Evolutionary conservation across 2,329 filamentous ascomycete genomes (phyloP), one percentile per base, ranked within the genome.

Genomic region (Fonsecaea pugnacius): DNA sequence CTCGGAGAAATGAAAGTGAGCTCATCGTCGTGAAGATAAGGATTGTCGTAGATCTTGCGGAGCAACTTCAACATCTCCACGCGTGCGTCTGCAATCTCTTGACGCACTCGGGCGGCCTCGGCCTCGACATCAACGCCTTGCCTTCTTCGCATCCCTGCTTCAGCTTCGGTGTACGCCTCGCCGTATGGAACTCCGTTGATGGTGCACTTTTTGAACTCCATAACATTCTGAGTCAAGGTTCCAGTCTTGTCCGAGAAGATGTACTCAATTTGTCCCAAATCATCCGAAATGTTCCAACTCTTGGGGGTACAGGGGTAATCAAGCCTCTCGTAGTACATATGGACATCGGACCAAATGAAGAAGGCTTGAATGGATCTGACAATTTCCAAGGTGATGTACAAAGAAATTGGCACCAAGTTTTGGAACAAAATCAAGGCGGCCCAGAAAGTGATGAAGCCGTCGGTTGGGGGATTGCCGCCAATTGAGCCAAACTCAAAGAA

Each of bases 181-280:
- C 96, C 95, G 71, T 99, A 99, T 0, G 93, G 88, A 65, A 95
- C 86, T n/a, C 94, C 94, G 73, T 98, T 98, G 78, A 99, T 89
- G 0, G 93, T 96, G 61, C 90, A 92, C 78, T 99, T 99, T 78
- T 98, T 99, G 85, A 98, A 99, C 76, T 99, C 96, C 95, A 96
- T 96, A 59, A 96, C 90, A 75, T 96, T 96, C 73, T 96, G 91
- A 0, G 91, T 96, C 69, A 96, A 79, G 2, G 91, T 96, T 64
- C 91, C 91, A 0, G 91, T 96, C 79, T 96, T 96, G 82, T 96
- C 91, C 0, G 91, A 97, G 78, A 99, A 99, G 70, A 99, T 96
- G 80, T 98, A 99, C 78, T 98, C 95, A 67, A 99, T 96, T 78
- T 99, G 95, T 12, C 95, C 95, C 53, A 99, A 84, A 72, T 99